Evolutionary conservation across 2,329 filamentous ascomycete species (phyloP).

Genomic region (Fusarium sambucinum): DNA sequence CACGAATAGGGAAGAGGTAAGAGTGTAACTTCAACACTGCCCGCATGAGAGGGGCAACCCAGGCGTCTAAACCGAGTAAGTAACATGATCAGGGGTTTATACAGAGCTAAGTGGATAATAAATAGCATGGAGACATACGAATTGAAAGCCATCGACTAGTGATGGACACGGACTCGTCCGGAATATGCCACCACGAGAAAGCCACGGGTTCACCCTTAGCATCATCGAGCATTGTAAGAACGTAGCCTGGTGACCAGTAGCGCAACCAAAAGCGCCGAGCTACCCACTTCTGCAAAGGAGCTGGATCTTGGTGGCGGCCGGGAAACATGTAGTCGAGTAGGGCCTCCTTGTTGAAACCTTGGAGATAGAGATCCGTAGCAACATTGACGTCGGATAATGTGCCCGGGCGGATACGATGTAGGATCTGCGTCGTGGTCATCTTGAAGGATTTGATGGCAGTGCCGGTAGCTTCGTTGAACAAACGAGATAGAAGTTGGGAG

Average conservation of each 20-base stretch:
- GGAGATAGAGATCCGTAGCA: conserved; percentile 47
- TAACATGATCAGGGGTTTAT: not conserved
- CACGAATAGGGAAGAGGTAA: conserved; percentile 44
- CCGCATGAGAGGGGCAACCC: conserved; percentile 49
- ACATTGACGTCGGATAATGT: conserved; percentile 48
- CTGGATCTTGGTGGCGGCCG: conserved; percentile 35
- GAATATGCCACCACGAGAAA: conserved; percentile 54
- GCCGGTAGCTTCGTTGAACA: not conserved
- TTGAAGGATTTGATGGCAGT: not conserved
- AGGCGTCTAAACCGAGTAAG: conserved; percentile 43
- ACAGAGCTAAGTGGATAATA: not conserved
- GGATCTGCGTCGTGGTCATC: conserved; percentile 37
- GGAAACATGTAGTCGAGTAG: conserved; percentile 53
- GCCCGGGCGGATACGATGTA: conserved; percentile 50
- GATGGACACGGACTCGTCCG: conserved; percentile 45
- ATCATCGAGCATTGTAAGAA: conserved; percentile 47
- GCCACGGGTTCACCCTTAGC: conserved; percentile 42
- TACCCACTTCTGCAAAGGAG: conserved; percentile 40
- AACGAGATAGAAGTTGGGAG: not conserved
- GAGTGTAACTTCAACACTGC: conserved; percentile 43
- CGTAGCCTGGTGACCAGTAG: conserved; percentile 52
- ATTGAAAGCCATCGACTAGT: conserved; percentile 50
- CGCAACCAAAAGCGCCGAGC: conserved; percentile 48
- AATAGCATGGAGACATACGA: conserved; percentile 43
- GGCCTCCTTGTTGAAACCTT: conserved; percentile 49